Evolutionary conservation across 352 stramenopile genomes (phyloP), one percentile per base, ranked within the genome.

Genomic region (Phytophthora pisi): DNA sequence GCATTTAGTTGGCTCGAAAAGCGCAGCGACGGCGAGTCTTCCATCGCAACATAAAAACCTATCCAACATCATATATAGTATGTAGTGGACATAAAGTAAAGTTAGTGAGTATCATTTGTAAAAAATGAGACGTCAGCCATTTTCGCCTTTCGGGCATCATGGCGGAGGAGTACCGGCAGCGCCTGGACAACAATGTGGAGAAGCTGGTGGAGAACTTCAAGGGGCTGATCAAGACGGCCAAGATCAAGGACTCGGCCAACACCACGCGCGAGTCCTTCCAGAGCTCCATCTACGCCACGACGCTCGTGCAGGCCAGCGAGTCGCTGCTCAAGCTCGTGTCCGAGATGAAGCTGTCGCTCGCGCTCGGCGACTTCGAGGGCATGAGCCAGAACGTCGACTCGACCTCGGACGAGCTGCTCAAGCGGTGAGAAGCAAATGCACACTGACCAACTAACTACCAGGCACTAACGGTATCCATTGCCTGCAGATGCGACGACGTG

Each of bases 141-240:
- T 31, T 20, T 20, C 20, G 20, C n/a, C n/a, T n/a, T n/a, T n/a
- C n/a, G n/a, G n/a, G n/a, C 20, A 46, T 51, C 45, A 94, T 95
- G 86, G 84, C 86, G 69, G 86, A 95, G 63, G 86, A 95, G 60
- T 95, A 92, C 49, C 83, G 86, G 36, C 86, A 92, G 81, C 84
- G 86, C 38, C 74, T 95, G 26, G 86, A 95, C 66, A 95, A 93
- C 71, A 95, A 93, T 64, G 86, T 93, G 54, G 86, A 95, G 80
- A 93, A 92, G 82, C 76, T 95, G 57, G 83, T 95, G 60, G 86
- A 95, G 77, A 95, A 95, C 64, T 95, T 92, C 70, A 89, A 88
- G 65, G 84, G 85, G n/a, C 73, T 95, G 36, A 73, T 95, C 26
- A 92, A 91, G 77, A 90, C 82, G 16, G 75, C 84, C 45, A 91